A percentile compares a stretch with the other conserved stretches of the same genome.
These are phyloP conservation scores for Emergomyces orientalis DNA, from an alignment of 2,329 filamentous ascomycete species.

Conservation along the genomic window DNA sequence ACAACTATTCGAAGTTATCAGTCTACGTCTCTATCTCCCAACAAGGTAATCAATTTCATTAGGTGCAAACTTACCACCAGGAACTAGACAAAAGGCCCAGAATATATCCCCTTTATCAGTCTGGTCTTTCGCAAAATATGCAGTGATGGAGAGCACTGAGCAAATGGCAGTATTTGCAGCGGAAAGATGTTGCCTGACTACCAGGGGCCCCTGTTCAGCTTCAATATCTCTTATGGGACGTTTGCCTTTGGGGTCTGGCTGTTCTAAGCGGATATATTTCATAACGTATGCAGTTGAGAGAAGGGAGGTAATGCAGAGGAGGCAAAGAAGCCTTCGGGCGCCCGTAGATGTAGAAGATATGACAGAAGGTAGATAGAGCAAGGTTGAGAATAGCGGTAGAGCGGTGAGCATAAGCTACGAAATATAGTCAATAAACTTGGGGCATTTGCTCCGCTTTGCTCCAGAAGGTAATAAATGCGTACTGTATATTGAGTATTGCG, in stretches of 20 bases:
- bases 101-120: conserved; percentile 15
- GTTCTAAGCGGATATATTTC: conserved; percentile 23
- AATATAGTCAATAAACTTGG: conserved; percentile 12
- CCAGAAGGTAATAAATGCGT: conserved; percentile 13
- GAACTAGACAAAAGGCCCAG: conserved; percentile 28
- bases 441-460: too few species aligned
- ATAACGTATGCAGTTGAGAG: conserved; percentile 32
- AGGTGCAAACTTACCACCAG: conserved; percentile 26
- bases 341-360: conserved; percentile 18
- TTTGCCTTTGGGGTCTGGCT: conserved; percentile 24
- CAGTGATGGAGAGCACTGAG: conserved; percentile 22
- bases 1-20: conserved; percentile 22
- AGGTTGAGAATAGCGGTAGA: conserved; percentile 27
- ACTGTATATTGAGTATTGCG: conserved; percentile 36
- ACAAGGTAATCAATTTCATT: background rate
- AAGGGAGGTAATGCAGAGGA: conserved; percentile 30
- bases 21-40: background rate
- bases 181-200: conserved; percentile 16
- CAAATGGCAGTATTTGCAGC: conserved; percentile 25
- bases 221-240: conserved; percentile 19
- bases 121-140: conserved; percentile 18
- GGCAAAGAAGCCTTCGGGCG: conserved; percentile 21
- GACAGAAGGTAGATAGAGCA: conserved; percentile 27
- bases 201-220: conserved; percentile 13
- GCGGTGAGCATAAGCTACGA: conserved; percentile 27